Conservation (phyloP, 768 basidiomycete species). For the Russula ochroleuca region DNA sequence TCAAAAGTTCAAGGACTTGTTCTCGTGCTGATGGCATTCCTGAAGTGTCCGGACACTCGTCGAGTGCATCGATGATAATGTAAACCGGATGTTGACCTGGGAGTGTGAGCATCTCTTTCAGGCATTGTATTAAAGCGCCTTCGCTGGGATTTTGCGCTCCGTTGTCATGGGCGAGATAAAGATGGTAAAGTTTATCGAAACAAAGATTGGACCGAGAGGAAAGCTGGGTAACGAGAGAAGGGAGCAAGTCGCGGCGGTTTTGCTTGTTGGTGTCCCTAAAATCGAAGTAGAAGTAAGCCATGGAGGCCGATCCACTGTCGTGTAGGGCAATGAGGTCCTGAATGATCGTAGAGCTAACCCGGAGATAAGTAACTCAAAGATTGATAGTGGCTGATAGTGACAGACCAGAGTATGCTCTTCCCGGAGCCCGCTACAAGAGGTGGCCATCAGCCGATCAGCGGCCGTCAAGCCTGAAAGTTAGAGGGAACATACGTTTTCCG, state of each 20-base stretch:
- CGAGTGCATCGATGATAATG: neutral
- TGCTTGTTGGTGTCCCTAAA: neutral
- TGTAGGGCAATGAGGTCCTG: neutral
- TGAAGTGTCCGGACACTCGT: neutral
- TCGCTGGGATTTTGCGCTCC: neutral
- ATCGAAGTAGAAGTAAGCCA: neutral
- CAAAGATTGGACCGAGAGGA: neutral
- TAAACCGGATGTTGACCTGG: neutral
- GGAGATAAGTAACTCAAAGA: neutral
- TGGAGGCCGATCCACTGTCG: neutral
- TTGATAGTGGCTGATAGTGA: neutral
- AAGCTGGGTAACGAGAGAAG: neutral
- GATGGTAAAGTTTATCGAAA: neutral
- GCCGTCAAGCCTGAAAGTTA: too few species aligned
- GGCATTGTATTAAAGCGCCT: neutral
- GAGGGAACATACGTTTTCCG: neutral
- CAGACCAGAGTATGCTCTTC: conserved; percentile 5
- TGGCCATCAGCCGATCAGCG: neutral
- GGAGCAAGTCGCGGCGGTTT: neutral
- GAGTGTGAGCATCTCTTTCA: neutral
- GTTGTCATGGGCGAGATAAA: neutral
- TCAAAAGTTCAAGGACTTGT: neutral
- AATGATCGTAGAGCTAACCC: neutral
- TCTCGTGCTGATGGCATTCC: conserved; percentile 4
- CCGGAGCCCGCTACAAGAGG: neutral